These are phyloP conservation scores for Cadophora gregata DNA, from an alignment of 2,329 filamentous ascomycete genomes.

Conservation along the genomic window DNA sequence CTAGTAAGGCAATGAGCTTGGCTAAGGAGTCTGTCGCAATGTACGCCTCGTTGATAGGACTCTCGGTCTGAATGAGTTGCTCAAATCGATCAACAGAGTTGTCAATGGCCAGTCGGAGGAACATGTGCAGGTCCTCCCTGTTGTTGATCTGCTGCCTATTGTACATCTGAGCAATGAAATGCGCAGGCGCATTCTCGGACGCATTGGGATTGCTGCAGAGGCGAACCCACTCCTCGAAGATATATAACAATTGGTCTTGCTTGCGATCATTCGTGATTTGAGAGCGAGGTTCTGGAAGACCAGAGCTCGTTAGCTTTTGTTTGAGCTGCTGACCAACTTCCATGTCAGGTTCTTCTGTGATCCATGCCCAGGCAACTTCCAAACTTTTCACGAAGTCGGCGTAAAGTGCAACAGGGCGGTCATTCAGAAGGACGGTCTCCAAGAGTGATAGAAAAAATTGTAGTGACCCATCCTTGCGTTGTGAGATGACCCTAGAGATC, in stretches of 20 bases:
- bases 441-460: conserved; percentile 82
- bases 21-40: conserved; percentile 79
- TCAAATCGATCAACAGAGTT: conserved; percentile 80
- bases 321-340: conserved; percentile 74
- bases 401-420: conserved; percentile 77
- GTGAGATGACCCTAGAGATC: conserved; percentile 73
- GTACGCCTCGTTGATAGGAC: conserved; percentile 62
- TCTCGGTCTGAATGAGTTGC: conserved; percentile 64
- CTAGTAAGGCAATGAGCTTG: conserved; percentile 77
- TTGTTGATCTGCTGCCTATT: conserved; percentile 73
- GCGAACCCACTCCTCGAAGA: conserved; percentile 94
- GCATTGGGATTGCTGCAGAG: conserved; percentile 79
- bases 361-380: conserved; percentile 81
- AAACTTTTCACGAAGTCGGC: conserved; percentile 86
- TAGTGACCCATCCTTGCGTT: conserved; percentile 73
- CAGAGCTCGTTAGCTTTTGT: conserved; percentile 61
- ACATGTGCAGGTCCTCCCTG: conserved; percentile 78
- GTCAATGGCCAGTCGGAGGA: conserved; percentile 83
- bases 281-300: conserved; percentile 58
- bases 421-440: conserved; percentile 78
- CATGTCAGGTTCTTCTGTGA: conserved; percentile 73
- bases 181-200: conserved; percentile 71
- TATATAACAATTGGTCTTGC: conserved; percentile 87
- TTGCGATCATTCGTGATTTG: conserved; percentile 64
- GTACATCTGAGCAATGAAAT: conserved; percentile 87